Evolutionary conservation across 805 yeast species (phyloP), one percentile per base, ranked within the genome.

Genomic region (Pichia exigua): DNA sequence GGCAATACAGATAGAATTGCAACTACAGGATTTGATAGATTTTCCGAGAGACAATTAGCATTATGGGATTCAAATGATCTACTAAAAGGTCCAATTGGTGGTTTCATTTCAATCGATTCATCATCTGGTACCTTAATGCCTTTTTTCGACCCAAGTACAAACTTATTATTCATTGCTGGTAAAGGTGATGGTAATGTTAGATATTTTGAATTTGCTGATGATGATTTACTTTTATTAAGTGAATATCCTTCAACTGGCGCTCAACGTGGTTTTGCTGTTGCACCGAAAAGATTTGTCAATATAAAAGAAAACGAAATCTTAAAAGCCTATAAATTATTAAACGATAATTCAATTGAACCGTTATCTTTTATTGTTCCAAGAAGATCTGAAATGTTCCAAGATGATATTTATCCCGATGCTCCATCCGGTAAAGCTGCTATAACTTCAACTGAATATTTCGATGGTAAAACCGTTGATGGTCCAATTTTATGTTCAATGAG

Each of bases 101-200:
- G 96, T 0, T 89, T 91, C 66, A 76, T 85, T 62, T 80, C 83
- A 42, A 77, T 94, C 46, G 99, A 95, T 65, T 79, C 95, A 24
- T 85, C 95, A 5, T 86, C 97, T 2, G 99, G 99, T 61, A 87
- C 94, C 42, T 73, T 91, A 67, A 86, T 94, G 79, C 99, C 99
- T 28, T 79, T 86, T 61, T 94, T 72, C 65, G 99, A 94, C 65
- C 86, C 81, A 27, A 78, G 86, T 38, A 90, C 87, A 44, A 80
- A 83, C 51, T 80, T 91, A 53, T 74, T 94, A 54, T 94, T 85
- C 64, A 73, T 94, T 55, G 98, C 96, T 32, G 99, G 99, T 60
- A 92, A 94, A 69, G 97, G 97, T 67, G 99, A 94, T 68, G 98
- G 98, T 61, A 94, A 92, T 67, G 88, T 94, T 62, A 87, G 97